Conservation (phyloP, 2,329 filamentous ascomycete species). For the Venturia asperata region DNA sequence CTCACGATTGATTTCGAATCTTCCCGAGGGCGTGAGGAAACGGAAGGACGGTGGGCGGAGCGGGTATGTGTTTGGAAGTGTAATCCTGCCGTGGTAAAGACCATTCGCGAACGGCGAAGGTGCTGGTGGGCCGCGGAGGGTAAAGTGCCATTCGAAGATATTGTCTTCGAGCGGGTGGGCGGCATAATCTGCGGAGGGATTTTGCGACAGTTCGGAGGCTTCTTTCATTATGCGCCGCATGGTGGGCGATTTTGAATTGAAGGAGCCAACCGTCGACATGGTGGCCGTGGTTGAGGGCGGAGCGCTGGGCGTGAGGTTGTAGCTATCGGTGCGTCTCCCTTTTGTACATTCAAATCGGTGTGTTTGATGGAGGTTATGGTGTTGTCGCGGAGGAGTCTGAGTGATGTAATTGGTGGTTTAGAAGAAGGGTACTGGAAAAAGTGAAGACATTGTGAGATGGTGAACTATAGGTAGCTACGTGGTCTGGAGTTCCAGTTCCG, state of each 20-base stretch:
- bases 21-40: constrained; percentile 82
- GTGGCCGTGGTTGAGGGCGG: neutral
- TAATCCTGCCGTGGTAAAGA: constrained; percentile 92
- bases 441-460: neutral
- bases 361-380: neutral
- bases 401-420: too few relatives aligned
- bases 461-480: neutral
- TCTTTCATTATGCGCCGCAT: constrained; percentile 86
- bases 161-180: constrained; percentile 80
- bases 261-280: constrained; percentile 11
- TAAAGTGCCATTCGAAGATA: constrained; percentile 99
- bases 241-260: constrained; percentile 46
- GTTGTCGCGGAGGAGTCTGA: neutral
- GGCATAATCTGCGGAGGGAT: constrained; percentile 77
- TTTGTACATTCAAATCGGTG: neutral
- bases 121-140: constrained; percentile 77
- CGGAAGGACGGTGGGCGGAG: constrained; percentile 91
- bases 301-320: neutral
- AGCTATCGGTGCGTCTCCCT: neutral
- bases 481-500: neutral
- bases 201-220: constrained; percentile 73
- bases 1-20: constrained; percentile 94
- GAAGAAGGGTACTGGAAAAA: neutral
- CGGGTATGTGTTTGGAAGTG: constrained; percentile 82
- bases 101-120: constrained; percentile 70